Evolutionary conservation across 139 green algal species (phyloP).

Genomic region (Picochlorum costavermella): DNA sequence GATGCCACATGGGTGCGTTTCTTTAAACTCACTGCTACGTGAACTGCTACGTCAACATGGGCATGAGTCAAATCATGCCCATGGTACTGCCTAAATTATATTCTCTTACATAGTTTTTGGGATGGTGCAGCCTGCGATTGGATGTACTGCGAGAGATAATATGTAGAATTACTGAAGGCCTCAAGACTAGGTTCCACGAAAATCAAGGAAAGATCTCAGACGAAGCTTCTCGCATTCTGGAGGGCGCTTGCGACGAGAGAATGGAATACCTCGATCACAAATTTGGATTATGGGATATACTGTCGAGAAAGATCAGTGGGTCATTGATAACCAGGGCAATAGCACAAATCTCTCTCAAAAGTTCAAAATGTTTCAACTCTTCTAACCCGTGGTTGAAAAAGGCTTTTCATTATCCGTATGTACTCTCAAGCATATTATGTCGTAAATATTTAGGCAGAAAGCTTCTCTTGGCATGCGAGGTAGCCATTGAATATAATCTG

Average conservation of each 20-base stretch:
- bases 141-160: constrained; percentile 33
- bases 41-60: too few relatives aligned
- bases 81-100: too few relatives aligned
- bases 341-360: too few relatives aligned
- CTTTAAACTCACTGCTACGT: too few relatives aligned
- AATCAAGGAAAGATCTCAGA: constrained; percentile 46
- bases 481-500: constrained; percentile 73
- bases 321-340: too few relatives aligned
- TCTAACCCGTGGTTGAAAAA: not conserved
- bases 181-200: constrained; percentile 70
- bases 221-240: constrained; percentile 58
- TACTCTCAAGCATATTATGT: constrained; percentile 21
- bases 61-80: too few relatives aligned
- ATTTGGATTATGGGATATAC: constrained; percentile 28
- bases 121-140: too few relatives aligned
- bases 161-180: constrained; percentile 40
- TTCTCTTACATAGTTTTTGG: too few relatives aligned
- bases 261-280: constrained; percentile 33
- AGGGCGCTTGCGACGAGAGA: constrained; percentile 49
- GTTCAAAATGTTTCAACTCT: too few relatives aligned
- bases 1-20: too few relatives aligned
- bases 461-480: constrained; percentile 60
- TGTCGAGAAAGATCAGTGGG: too few relatives aligned
- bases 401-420: constrained; percentile 17
- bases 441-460: constrained; percentile 26